Conservation (phyloP, 164 flowering plant species). For the Echeveria elegans region DNA sequence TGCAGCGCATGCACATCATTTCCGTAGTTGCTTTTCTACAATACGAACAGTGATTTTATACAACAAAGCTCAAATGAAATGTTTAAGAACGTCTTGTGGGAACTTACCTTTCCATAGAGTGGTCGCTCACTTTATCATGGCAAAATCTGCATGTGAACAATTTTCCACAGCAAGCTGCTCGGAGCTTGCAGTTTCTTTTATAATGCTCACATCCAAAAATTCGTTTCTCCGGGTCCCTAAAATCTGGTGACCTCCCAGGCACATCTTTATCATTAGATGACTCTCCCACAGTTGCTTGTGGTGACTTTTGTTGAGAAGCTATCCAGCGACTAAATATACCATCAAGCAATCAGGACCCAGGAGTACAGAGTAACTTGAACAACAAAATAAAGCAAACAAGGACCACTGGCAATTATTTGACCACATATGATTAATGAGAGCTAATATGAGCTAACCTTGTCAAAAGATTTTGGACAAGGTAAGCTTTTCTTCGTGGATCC, state of each 20-base stretch:
- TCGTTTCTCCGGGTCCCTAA: conserved; percentile 23
- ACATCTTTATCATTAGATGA: conserved; percentile 39
- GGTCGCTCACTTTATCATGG: conserved; percentile 96
- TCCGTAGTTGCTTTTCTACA: conserved; percentile 77
- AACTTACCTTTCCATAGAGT: conserved; percentile 88
- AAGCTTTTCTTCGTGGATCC: conserved; percentile 92
- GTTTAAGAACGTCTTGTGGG: not conserved
- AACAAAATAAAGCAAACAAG: not conserved
- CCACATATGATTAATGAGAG: not conserved
- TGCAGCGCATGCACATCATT: conserved; percentile 96
- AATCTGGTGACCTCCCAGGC: conserved; percentile 60
- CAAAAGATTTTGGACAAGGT: conserved; percentile 90
- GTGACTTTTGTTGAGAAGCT: conserved; percentile 87
- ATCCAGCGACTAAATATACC: conserved; percentile 69
- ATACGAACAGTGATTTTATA: conserved; percentile 11
- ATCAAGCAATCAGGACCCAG: not conserved
- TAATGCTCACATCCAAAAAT: conserved; percentile 94
- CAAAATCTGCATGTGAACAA: conserved; percentile 86
- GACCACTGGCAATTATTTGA: not conserved
- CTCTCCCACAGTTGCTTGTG: conserved; percentile 43
- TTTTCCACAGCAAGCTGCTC: conserved; percentile 90
- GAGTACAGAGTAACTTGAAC: not conserved
- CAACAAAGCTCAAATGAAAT: not conserved
- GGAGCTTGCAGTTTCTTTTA: conserved; percentile 90
- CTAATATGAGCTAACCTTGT: conserved; percentile 58